Evolutionary conservation across 495 filamentous ascomycete genomes (phyloP), one percentile per base, ranked within the genome.

Genomic region (Xylaria palmicola): DNA sequence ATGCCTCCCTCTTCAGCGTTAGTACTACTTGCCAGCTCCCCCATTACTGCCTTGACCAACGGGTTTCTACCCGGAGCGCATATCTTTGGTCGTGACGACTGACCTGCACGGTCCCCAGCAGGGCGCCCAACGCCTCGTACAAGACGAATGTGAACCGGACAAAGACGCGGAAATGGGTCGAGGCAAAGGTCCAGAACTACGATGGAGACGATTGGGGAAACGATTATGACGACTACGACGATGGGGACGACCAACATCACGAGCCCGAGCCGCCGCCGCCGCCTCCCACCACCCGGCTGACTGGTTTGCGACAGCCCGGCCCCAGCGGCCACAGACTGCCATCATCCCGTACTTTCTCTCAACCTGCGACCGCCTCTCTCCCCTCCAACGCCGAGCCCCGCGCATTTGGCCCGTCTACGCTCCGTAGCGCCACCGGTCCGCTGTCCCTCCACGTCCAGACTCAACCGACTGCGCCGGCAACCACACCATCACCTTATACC

Each of bases 161-260:
- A 32, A 96, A 97, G 76, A 97, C 94, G 17, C 92, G 86, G 75
- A 92, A 92, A 78, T 98, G 94, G 94, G 88, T 93, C 10, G 88
- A 97, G 66, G 94, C 94, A 22, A 95, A 93, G 71, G 80, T 86
- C 37, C 85, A 87, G 59, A 88, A 88, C 59, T 98, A 98, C 67
- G 94, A 93, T 67, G 94, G 93, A 60, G 92, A 91, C 65, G 93
- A 96, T 67, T 97, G 94, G 90, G 94, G 92, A 41, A 89, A 91
- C 34, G 89, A 93, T 44, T 86, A 90, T 12, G 83, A 88, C 39
- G 88, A 92, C 60, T 90, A 93, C 50, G 86, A 90, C 64, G 87
- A 85, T 29, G 80, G 86, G 54, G 74, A 81, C 41, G 73, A 77
- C 34, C 72, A 77, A 26, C 61, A 69, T 77, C 65, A 57, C 72